Evolutionary conservation across 495 filamentous ascomycete species (phyloP), one percentile per base, ranked within the genome.

Genomic region (Aspergillus sparsus): DNA sequence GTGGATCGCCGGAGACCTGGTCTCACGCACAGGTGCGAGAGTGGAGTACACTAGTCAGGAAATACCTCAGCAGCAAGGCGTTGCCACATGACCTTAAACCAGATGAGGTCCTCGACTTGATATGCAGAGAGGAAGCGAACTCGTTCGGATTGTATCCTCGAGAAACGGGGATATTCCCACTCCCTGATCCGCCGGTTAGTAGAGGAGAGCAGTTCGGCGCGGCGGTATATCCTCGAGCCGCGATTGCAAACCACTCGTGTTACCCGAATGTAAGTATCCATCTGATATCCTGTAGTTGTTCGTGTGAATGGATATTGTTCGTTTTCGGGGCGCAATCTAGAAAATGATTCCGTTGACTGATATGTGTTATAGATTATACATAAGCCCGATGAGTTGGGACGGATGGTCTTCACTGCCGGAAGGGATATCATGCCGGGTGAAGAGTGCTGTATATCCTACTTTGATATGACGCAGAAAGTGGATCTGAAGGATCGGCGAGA

Each of bases 371-470:
- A 77, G 74, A 69, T 77, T 5, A 68, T 62, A 12, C 74, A 75
- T 50, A 75, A 74, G 54, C 70, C 74, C 1, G 72, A 77, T 36
- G 57, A 67, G 7, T 49, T 66, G 27, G 71, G 71, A 13, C 69
- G 67, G 0, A 77, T 77, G 75, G 68, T 76, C 5, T 77, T 76
- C 27, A 71, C 70, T 2, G 68, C 75, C 0, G 64, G 66, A 18
- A 61, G 64, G 9, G 71, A 77, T 32, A 77, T 77, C 36, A 45
- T 65, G 1, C 51, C 68, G 0, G 75, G 69, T 4, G 70, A 77
- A 49, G 75, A 77, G 58, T 77, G 74, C 53, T 77, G 74, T 31
- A 77, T 77, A 13, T 70, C 74, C 0, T 77, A 77, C 46, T 77
- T 75, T 41, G 74, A 77, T 49, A 37, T 77, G 45, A 68, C 68